Conservation (phyloP, 2,329 filamentous ascomycete species). For the Cladosporium velox region DNA sequence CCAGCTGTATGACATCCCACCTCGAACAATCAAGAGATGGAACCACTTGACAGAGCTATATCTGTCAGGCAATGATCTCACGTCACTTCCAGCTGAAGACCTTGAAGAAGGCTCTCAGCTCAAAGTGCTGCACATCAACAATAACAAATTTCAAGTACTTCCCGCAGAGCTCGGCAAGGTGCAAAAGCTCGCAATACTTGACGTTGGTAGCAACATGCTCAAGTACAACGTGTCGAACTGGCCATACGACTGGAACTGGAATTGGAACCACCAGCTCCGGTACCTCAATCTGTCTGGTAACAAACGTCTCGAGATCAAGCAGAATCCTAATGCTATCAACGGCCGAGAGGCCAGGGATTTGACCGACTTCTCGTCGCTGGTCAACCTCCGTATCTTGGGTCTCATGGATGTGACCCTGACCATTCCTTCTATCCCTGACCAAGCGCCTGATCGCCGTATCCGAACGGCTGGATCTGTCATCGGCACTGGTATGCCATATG, state of each 20-base stretch:
- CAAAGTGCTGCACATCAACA: constrained; percentile 91
- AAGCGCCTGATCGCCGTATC: constrained; percentile 91
- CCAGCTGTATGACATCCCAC: constrained; percentile 86
- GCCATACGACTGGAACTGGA: constrained; percentile 99
- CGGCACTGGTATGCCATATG: constrained; percentile 80
- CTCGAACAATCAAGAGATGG: constrained; percentile 85
- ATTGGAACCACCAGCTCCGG: constrained; percentile 90
- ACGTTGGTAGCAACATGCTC: constrained; percentile 90
- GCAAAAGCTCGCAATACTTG: constrained; percentile 84
- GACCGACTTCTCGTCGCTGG: constrained; percentile 86
- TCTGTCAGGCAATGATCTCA: constrained; percentile 91
- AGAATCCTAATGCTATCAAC: constrained; percentile 57
- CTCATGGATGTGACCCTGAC: constrained; percentile 98
- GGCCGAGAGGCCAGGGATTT: constrained; percentile 66
- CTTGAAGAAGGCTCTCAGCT: constrained; percentile 85
- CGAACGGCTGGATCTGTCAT: constrained; percentile 95
- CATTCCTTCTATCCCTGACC: constrained; percentile 88
- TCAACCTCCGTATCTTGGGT: constrained; percentile 82
- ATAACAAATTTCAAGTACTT: constrained; percentile 95
- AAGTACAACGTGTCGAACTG: constrained; percentile 99
- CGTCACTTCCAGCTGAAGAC: constrained; percentile 88
- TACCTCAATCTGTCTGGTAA: constrained; percentile 97
- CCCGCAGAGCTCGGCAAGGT: constrained; percentile 94
- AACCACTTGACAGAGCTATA: constrained; percentile 88
- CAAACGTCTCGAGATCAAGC: constrained; percentile 88